Conservation (phyloP, 2,329 filamentous ascomycete species). For the Elsinoe necatrix region DNA sequence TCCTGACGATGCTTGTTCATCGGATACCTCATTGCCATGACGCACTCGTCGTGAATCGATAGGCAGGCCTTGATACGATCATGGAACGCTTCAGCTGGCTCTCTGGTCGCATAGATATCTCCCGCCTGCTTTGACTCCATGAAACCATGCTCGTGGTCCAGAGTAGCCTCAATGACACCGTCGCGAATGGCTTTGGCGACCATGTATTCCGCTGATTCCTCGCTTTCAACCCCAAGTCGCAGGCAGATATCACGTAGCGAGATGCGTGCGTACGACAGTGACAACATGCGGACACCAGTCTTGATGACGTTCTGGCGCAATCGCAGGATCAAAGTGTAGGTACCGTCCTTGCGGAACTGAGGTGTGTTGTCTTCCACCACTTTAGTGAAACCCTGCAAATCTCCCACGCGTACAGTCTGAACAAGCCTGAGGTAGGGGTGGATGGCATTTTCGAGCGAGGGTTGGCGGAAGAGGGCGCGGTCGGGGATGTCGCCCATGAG, state of each 20-base stretch:
- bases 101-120: constrained; percentile 90
- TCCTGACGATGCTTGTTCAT: constrained; percentile 99
- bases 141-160: constrained; percentile 89
- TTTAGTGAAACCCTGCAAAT: constrained; percentile 85
- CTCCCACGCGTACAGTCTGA: constrained; percentile 91
- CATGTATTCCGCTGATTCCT: constrained; percentile 98
- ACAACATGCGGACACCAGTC: constrained; percentile 98
- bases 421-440: constrained; percentile 91
- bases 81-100: constrained; percentile 95
- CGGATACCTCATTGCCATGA: constrained; percentile 98
- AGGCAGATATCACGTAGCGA: constrained; percentile 96
- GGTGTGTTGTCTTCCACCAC: constrained; percentile 73
- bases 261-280: constrained; percentile 92
- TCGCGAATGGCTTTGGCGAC: constrained; percentile 97
- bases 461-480: constrained; percentile 84
- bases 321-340: constrained; percentile 89
- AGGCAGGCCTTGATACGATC: constrained; percentile 90
- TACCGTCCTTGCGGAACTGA: constrained; percentile 85
- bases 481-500: constrained; percentile 98
- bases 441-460: constrained; percentile 75
- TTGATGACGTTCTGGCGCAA: constrained; percentile 98
- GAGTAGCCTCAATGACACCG: constrained; percentile 88
- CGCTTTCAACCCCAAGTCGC: constrained; percentile 81
- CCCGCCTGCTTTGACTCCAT: constrained; percentile 98
- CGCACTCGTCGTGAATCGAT: constrained; percentile 89